phyloP scores from a whole-genome alignment of 2,329 filamentous ascomycete genomes.

The Chaetomiaceae sp. region DNA sequence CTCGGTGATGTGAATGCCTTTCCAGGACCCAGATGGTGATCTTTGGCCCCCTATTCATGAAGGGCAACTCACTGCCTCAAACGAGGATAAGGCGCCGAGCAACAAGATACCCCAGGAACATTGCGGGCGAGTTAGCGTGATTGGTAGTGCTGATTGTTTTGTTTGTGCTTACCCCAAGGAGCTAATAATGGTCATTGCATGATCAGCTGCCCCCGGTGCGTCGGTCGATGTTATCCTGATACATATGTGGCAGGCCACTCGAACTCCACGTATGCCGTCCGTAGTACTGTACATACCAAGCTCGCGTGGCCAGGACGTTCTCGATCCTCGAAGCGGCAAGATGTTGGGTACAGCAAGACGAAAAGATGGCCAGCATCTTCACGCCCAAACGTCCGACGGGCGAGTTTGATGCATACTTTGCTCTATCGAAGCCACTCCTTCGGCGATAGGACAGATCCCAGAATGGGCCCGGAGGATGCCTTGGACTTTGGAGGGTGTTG shows the following conservation, averaged over 20 bases:
- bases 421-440: no score
- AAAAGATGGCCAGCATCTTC: no score
- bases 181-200: conserved; percentile 12
- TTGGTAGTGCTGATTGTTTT: background rate
- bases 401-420: no score
- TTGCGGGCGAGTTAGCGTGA: background rate
- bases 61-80: background rate
- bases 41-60: background rate
- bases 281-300: no score
- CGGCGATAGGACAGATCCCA: no score
- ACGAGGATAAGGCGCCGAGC: background rate
- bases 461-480: background rate
- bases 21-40: background rate
- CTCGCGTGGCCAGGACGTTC: no score
- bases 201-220: conserved; percentile 18
- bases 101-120: no score
- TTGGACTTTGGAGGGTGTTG: background rate
- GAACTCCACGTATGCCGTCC: conserved; percentile 19
- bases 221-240: conserved; percentile 2
- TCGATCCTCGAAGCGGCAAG: background rate
- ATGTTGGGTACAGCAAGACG: background rate
- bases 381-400: no score
- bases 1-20: background rate
- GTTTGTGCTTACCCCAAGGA: conserved; percentile 6
- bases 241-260: conserved; percentile 18